Percentiles rank a stretch among this genome's conserved stretches.
phyloP scores from a whole-genome alignment of 140 eudicot genomes.

The Artemisia princeps region DNA sequence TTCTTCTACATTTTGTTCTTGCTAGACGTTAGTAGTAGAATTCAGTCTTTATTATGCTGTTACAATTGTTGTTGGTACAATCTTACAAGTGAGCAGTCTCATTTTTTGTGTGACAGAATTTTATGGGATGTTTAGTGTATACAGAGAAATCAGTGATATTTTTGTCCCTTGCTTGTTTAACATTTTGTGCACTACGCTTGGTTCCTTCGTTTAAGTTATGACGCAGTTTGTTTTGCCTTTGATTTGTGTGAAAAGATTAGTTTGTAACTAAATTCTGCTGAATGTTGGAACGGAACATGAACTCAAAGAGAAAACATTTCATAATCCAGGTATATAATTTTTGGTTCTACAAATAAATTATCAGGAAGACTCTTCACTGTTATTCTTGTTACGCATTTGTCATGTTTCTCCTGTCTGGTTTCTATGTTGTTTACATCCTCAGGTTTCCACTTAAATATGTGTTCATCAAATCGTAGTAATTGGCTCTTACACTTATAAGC shows the following conservation, averaged over 20 bases:
- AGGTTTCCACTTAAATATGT: neutral
- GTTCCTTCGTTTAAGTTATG: neutral
- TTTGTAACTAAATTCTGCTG: neutral
- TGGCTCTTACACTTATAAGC: too few species aligned
- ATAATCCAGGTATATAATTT: neutral
- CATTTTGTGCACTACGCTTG: conserved; percentile 13
- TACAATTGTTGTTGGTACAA: conserved; percentile 22
- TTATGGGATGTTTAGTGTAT: conserved; percentile 27
- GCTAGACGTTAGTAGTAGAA: conserved; percentile 21
- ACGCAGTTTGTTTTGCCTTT: conserved; percentile 13
- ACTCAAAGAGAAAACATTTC: too few species aligned
- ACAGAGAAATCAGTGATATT: conserved; percentile 29
- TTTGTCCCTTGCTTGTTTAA: conserved; percentile 10
- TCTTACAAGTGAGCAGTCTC: conserved; percentile 24
- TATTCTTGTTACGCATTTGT: neutral
- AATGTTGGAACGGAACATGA: neutral
- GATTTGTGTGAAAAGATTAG: neutral
- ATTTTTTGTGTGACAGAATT: conserved; percentile 21
- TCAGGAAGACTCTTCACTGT: neutral
- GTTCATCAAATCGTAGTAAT: neutral
- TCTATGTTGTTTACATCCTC: neutral
- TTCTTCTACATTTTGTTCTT: conserved; percentile 10
- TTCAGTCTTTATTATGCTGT: neutral
- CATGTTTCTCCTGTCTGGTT: neutral
- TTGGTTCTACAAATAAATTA: neutral